Evolutionary conservation across 495 filamentous ascomycete species (phyloP).

Genomic region (Penicillium canescens): DNA sequence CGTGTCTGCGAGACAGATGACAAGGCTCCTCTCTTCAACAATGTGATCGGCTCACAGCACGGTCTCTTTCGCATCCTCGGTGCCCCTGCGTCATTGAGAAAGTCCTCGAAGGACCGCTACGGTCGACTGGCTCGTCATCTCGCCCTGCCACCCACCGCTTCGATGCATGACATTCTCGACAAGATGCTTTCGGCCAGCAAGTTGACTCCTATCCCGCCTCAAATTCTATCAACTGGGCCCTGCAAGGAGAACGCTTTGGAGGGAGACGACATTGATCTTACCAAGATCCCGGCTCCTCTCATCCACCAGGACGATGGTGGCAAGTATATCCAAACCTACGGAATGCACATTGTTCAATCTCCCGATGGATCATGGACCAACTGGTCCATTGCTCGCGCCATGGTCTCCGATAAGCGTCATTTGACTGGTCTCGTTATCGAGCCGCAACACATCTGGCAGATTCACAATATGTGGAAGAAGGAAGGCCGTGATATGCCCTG

Average conservation of each 20-base stretch:
- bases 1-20: slow-evolving; percentile 38
- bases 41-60: slow-evolving; percentile 33
- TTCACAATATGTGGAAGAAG: slow-evolving; percentile 40
- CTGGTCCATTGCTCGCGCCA: slow-evolving; percentile 44
- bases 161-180: slow-evolving; percentile 29
- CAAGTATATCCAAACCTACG: slow-evolving; percentile 42
- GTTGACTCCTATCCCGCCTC: slow-evolving; percentile 26
- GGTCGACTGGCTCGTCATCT: slow-evolving; percentile 37
- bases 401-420: slow-evolving; percentile 35
- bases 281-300: slow-evolving; percentile 31
- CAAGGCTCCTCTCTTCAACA: slow-evolving; percentile 44
- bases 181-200: slow-evolving; percentile 29
- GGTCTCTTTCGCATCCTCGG: slow-evolving; percentile 43
- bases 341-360: slow-evolving; percentile 38
- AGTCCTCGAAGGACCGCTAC: slow-evolving; percentile 24
- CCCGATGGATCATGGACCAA: slow-evolving; percentile 42
- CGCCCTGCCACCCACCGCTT: slow-evolving; percentile 29
- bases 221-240: slow-evolving; percentile 25
- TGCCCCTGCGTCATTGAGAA: slow-evolving; percentile 28
- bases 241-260: slow-evolving; percentile 35
- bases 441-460: slow-evolving; percentile 37
- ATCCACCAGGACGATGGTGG: slow-evolving; percentile 38
- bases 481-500: slow-evolving; percentile 36
- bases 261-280: slow-evolving; percentile 37
- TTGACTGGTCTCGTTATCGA: slow-evolving; percentile 31